phyloP scores from a whole-genome alignment of 2,329 filamentous ascomycete genomes.

The Calonectria leucothoes region DNA sequence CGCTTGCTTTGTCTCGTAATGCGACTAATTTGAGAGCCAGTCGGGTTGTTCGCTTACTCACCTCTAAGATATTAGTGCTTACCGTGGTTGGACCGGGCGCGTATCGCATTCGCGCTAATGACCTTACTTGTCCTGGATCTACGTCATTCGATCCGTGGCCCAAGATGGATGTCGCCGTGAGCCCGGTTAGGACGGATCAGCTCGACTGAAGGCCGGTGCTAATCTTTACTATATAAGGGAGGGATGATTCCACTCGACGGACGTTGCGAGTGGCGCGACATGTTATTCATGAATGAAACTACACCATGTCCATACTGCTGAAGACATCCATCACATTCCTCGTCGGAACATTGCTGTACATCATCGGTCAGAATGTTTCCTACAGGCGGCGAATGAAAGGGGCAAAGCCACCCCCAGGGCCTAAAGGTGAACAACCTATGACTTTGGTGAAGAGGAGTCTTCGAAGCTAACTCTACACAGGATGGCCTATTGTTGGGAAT shows the following conservation, averaged over 20 bases:
- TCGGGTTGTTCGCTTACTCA: too few relatives aligned
- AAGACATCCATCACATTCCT: not conserved
- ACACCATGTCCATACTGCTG: not conserved
- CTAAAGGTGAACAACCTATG: not conserved
- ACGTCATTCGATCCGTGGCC: too few relatives aligned
- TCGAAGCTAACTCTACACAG: not conserved
- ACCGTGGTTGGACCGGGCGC: too few relatives aligned
- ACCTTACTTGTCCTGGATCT: too few relatives aligned
- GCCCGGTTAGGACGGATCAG: not conserved
- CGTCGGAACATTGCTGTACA: not conserved
- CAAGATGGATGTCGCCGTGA: not conserved
- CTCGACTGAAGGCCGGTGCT: not conserved
- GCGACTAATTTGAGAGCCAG: too few relatives aligned
- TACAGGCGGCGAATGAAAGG: not conserved
- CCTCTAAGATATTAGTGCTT: too few relatives aligned
- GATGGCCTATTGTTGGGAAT: not conserved
- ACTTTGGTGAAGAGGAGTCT: not conserved
- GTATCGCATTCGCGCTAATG: too few relatives aligned
- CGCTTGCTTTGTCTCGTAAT: too few relatives aligned
- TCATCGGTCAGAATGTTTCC: not conserved
- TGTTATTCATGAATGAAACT: not conserved
- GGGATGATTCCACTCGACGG: not conserved
- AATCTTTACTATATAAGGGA: not conserved
- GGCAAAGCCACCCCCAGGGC: not conserved
- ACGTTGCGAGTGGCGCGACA: not conserved